Conservation (phyloP, 495 filamentous ascomycete species). For the Penicillium cataractarum region DNA sequence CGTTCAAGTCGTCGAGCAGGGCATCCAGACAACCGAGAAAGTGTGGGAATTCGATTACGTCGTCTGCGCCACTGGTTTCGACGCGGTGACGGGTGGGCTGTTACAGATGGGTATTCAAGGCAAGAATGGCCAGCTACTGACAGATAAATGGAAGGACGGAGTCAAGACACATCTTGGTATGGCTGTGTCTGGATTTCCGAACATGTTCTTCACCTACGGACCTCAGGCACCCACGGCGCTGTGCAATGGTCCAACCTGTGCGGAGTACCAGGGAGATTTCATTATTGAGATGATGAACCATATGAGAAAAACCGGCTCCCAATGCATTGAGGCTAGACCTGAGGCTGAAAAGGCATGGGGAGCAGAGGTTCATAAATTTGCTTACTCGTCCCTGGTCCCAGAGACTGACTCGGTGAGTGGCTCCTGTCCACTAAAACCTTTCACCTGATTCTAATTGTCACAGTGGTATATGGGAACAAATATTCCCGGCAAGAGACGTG, state of each 20-base stretch:
- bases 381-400: neutral
- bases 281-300: constrained; percentile 49
- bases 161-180: constrained; percentile 49
- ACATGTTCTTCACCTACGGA: constrained; percentile 51
- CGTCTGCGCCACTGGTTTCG: constrained; percentile 57
- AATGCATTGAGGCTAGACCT: neutral
- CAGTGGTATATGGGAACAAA: constrained; percentile 48
- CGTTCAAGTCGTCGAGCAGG: constrained; percentile 42
- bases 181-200: constrained; percentile 34
- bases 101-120: constrained; percentile 34
- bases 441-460: neutral
- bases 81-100: constrained; percentile 50
- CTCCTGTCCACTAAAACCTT: neutral
- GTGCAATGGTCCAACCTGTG: constrained; percentile 52
- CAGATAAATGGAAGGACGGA: constrained; percentile 47
- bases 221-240: constrained; percentile 35
- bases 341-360: neutral
- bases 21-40: constrained; percentile 35
- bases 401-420: neutral
- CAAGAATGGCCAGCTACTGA: constrained; percentile 32
- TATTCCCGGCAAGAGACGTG: constrained; percentile 48
- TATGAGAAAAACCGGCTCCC: constrained; percentile 21
- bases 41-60: constrained; percentile 42
- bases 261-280: constrained; percentile 57
- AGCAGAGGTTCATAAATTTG: neutral